Evolutionary conservation across 2,329 filamentous ascomycete genomes (phyloP), one percentile per base, ranked within the genome.

Genomic region (Cladophialophora exuberans): DNA sequence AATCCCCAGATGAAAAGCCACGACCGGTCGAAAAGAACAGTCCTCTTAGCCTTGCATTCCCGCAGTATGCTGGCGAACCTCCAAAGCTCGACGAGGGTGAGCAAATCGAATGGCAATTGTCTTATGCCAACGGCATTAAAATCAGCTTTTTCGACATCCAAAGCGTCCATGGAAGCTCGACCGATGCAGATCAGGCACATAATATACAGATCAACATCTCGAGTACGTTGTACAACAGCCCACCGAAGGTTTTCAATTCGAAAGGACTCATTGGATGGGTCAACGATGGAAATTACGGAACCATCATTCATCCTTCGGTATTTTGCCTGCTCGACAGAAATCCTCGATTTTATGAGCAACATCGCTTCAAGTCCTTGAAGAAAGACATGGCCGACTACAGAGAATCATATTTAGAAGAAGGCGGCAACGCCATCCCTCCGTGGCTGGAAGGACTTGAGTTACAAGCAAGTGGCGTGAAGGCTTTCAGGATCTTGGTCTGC

Each of bases 401-500:
- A 58, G 50, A 62, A 62, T 36, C 64, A 56, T 56, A 56, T 63
- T 25, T 69, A 52, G 62, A 60, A 60, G 47, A 65, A 63, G 22
- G 60, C 20, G 30, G 65, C 62, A 25, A 42, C 59, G 25, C 60
- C 56, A 20, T 68, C 62, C 60, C 59, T 15, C 62, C 62, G 11
- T 70, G 69, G 69, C 56, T 65, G 11, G 57, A 65, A 49, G 57
- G 56, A 10, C 41, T 62, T 17, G 38, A 64, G 31, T 41, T 64
- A n/a, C 61, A 64, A 25, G 57, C 54, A 7, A 64, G 60, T 52
- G 59, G 61, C 4, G 61, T 65, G 13, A 63, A 63, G 42, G 64
- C 68, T 5, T 66, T 71, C 38, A 63, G 69, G 36, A 67, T 71
- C n/a, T 57, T 71, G 5, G 67, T 70, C 2, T 70, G 68, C 50